Evolutionary conservation across 1,284 basidiomycete species (phyloP), one percentile per base, ranked within the genome.

Genomic region (Takashimella koratensis): DNA sequence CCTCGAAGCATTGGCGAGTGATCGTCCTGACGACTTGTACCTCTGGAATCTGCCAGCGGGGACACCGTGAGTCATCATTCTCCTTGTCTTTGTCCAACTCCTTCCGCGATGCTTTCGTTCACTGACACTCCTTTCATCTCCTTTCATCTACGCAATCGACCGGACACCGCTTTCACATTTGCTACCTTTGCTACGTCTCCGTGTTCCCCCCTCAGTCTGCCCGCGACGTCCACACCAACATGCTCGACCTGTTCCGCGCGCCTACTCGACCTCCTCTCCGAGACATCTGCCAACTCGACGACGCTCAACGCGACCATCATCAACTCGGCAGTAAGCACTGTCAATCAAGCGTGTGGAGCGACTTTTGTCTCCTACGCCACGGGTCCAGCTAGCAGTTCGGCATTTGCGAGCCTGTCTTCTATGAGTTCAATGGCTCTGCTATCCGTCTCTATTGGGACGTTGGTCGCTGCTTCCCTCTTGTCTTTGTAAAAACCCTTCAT

Each of bases 1-100:
- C 54, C 52, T 74, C 5, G 63, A 75, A 30, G 72, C 71, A 6
- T 36, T 73, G 25, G 58, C 57, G 2, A 56, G 47, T 40, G 50
- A 52, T 10, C 42, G 52, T 4, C 72, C 73, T n/a, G 74, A 75
- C 50, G 75, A 76, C 57, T 52, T 68, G 47, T 76, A 75, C 51
- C 56, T 76, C 2, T 76, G 72, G 68, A 58, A 52, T 22, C 47
- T 76, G 3, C 64, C 73, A 2, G 57, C 59, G 3, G 73, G 72
- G 2, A 70, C 66, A 23, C 54, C 68, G 74, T 76, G 53, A 68
- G 73, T 70, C 16, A 6, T 36, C 21, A 16, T 11, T 6, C 10
- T 16, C 27, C 42, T 23, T 43, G 6, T n/a, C 44, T 23, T 5
- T 8, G 12, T 27, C 25, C 21, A 6, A 23, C 13, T 23, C 19